These are phyloP conservation scores for Chlamydomonas asymmetrica DNA, from an alignment of 139 green algal genomes.

Conservation along the genomic window DNA sequence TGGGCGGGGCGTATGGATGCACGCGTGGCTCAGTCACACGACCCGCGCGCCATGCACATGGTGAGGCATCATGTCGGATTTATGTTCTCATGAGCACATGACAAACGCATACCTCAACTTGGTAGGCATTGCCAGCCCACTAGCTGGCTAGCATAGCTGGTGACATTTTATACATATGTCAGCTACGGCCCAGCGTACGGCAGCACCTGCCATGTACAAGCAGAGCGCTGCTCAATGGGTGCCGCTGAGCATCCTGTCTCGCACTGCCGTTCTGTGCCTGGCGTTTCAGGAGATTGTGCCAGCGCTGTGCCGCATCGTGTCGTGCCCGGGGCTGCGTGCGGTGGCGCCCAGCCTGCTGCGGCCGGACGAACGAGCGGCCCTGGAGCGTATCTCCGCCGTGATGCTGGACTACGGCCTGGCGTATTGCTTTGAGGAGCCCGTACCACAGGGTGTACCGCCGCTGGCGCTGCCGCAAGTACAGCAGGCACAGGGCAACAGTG, in stretches of 20 bases:
- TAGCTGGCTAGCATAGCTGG: too few species aligned
- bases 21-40: slow-evolving; percentile 24
- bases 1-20: slow-evolving; percentile 53
- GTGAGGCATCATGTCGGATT: slow-evolving; percentile 19
- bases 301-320: slow-evolving; percentile 51
- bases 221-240: too few species aligned
- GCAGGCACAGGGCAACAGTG: too few species aligned
- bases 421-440: slow-evolving; percentile 49
- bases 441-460: slow-evolving; percentile 6
- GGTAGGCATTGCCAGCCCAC: too few species aligned
- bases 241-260: too few species aligned
- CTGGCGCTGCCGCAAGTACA: slow-evolving; percentile 22
- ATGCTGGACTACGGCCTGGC: slow-evolving; percentile 69
- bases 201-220: too few species aligned
- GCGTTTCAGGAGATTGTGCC: slow-evolving; percentile 50
- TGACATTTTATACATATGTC: too few species aligned
- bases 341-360: slow-evolving; percentile 67
- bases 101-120: too few species aligned
- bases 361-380: slow-evolving; percentile 37
- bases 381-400: slow-evolving; percentile 29
- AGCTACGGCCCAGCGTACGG: too few species aligned
- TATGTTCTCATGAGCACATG: too few species aligned
- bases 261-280: background rate
- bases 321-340: slow-evolving; percentile 46
- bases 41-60: slow-evolving; percentile 7